phyloP scores from a whole-genome alignment of 768 basidiomycete genomes.

The Termitomyces sp. region DNA sequence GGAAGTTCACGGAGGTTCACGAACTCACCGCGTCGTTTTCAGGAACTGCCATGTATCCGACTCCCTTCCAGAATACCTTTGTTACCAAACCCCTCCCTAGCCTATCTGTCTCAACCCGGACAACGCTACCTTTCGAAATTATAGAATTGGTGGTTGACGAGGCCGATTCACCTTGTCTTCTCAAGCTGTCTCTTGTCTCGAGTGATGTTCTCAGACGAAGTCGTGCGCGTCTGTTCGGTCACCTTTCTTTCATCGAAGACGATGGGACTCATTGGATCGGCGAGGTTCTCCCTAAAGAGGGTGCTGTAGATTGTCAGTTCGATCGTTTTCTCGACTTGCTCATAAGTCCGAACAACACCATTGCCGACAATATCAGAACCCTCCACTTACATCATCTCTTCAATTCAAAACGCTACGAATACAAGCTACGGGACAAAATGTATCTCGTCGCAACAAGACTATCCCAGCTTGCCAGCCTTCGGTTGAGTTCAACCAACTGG shows the following conservation, averaged over 20 bases:
- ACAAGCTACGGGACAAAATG: neutral
- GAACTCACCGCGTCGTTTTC: neutral
- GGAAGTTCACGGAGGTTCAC: too few species aligned
- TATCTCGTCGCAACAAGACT: neutral
- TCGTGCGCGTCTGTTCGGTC: neutral
- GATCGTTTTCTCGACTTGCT: constrained; percentile 1
- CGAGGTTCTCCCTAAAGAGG: neutral
- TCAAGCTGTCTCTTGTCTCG: neutral
- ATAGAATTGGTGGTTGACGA: neutral
- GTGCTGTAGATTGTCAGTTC: neutral
- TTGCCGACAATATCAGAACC: neutral
- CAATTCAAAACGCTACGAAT: neutral
- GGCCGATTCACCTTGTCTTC: neutral
- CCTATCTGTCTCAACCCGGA: too few species aligned
- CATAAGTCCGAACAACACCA: neutral
- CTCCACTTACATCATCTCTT: neutral
- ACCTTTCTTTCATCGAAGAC: neutral
- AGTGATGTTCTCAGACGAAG: neutral
- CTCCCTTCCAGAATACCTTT: neutral
- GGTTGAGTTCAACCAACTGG: neutral
- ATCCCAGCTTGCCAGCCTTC: neutral
- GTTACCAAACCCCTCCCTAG: neutral
- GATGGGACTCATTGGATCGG: neutral
- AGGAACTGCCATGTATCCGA: neutral
- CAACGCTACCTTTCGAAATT: neutral